These are phyloP conservation scores for Alternaria tenuissima DNA, from an alignment of 2,329 filamentous ascomycete genomes.

Conservation along the genomic window DNA sequence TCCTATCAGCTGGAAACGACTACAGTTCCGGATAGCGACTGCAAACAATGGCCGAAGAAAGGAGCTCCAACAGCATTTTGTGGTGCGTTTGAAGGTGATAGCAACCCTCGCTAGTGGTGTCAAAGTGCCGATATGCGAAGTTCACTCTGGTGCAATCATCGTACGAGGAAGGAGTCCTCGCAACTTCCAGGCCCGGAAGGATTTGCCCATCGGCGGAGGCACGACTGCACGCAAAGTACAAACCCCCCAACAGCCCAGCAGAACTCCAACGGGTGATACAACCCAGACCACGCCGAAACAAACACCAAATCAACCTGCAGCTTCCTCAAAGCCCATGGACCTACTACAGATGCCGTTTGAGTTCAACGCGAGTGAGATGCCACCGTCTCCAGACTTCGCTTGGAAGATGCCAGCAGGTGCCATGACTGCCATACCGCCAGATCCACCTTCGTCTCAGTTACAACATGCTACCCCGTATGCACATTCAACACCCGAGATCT, in stretches of 20 bases:
- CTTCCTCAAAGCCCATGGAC: conserved; percentile 44
- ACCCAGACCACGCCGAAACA: conserved; percentile 41
- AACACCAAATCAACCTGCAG: conserved; percentile 30
- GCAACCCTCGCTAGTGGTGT: conserved; percentile 84
- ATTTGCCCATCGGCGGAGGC: conserved; percentile 84
- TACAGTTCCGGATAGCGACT: conserved; percentile 94
- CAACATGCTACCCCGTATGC: conserved; percentile 54
- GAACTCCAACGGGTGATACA: conserved; percentile 49
- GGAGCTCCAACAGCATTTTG: conserved; percentile 95
- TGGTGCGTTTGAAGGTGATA: conserved; percentile 84
- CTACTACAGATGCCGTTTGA: conserved; percentile 52
- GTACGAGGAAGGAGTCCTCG: conserved; percentile 91
- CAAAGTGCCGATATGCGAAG: conserved; percentile 82
- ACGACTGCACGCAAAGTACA: conserved; percentile 75
- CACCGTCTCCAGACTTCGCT: conserved; percentile 54
- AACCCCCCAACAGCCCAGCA: conserved; percentile 44
- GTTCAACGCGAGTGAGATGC: conserved; percentile 53
- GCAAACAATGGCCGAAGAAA: conserved; percentile 95
- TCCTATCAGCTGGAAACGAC: conserved; percentile 89
- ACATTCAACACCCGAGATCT: conserved; percentile 63
- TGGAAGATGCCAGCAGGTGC: conserved; percentile 55
- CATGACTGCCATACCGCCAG: conserved; percentile 54
- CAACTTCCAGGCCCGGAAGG: conserved; percentile 94
- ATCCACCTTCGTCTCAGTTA: conserved; percentile 47
- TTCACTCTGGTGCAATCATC: conserved; percentile 88